Evolutionary conservation across 768 basidiomycete genomes (phyloP).

Genomic region (Scleroderma bovista): DNA sequence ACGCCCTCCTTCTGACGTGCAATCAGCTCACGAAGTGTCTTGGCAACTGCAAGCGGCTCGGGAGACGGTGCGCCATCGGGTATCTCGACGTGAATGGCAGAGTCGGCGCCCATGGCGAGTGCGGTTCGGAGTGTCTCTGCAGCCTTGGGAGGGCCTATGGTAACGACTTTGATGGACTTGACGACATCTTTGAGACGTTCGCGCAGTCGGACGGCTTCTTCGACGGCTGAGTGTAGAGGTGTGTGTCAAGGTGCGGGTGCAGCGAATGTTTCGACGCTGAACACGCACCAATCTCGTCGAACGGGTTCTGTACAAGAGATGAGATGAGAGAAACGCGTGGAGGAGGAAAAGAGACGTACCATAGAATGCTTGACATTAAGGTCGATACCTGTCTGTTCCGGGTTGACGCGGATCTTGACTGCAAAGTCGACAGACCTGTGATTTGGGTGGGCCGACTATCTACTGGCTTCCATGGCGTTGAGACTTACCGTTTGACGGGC

Average conservation of each 20-base stretch:
- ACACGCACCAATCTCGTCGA: constrained; percentile 90
- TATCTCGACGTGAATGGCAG: constrained; percentile 84
- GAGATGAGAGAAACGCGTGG: not conserved
- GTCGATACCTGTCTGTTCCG: constrained; percentile 92
- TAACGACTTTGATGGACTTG: constrained; percentile 84
- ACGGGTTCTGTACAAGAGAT: constrained; percentile 69
- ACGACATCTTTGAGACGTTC: constrained; percentile 73
- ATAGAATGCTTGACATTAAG: constrained; percentile 98
- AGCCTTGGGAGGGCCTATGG: constrained; percentile 91
- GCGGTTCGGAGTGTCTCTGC: constrained; percentile 90
- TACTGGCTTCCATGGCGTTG: not conserved
- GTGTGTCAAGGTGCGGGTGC: not conserved
- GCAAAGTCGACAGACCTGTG: constrained; percentile 90
- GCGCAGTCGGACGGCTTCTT: constrained; percentile 94
- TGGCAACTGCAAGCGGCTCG: constrained; percentile 90
- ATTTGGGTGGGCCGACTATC: not conserved
- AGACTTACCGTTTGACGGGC: constrained; percentile 78
- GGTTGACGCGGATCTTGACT: constrained; percentile 96
- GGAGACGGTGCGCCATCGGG: constrained; percentile 67
- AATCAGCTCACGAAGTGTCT: constrained; percentile 74
- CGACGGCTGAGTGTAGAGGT: constrained; percentile 75
- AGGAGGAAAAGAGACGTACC: constrained; percentile 44
- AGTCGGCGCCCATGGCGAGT: constrained; percentile 96
- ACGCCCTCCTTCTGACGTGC: constrained; percentile 53
- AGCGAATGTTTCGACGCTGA: not conserved